Percentiles rank a stretch among this genome's conserved stretches.
Evolutionary conservation across 2,329 filamentous ascomycete genomes (phyloP).

Genomic region (Elsinoe necatrix): DNA sequence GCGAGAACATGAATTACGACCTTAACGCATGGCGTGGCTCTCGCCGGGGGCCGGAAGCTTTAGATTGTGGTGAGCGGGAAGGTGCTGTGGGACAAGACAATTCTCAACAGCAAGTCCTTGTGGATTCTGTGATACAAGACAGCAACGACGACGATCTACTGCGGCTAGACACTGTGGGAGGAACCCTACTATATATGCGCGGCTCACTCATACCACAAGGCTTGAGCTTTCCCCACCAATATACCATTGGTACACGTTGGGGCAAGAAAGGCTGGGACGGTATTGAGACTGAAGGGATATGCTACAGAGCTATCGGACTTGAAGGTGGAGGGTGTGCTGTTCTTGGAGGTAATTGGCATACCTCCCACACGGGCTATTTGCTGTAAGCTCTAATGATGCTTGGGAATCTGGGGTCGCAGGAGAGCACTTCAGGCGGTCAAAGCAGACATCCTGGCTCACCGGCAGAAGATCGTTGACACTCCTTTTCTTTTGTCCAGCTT

Average conservation of each 20-base stretch:
- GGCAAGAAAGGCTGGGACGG: slow-evolving; percentile 30
- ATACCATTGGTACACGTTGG: slow-evolving; percentile 32
- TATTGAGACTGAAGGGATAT: slow-evolving; percentile 33
- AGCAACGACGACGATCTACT: slow-evolving; percentile 26
- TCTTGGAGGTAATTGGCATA: slow-evolving; percentile 6
- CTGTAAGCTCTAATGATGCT: too few species aligned
- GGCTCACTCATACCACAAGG: slow-evolving; percentile 29
- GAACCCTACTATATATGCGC: slow-evolving; percentile 31
- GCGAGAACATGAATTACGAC: slow-evolving; percentile 31
- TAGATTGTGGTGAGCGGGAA: not conserved
- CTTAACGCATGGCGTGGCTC: slow-evolving; percentile 29
- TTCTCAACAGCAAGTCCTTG: too few species aligned
- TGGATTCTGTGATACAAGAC: too few species aligned
- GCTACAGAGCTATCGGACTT: slow-evolving; percentile 22
- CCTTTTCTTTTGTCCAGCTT: too few species aligned
- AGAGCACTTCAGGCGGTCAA: too few species aligned
- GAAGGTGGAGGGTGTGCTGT: not conserved
- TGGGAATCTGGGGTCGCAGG: too few species aligned
- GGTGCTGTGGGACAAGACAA: too few species aligned
- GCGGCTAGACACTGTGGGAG: slow-evolving; percentile 31
- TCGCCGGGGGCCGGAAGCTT: not conserved
- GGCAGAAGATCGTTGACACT: too few species aligned
- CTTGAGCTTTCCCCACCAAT: slow-evolving; percentile 29
- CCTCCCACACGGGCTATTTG: too few species aligned
- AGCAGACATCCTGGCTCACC: too few species aligned